Percentiles rank a stretch among this genome's conserved stretches.
These are phyloP conservation scores for Colletotrichum lupini DNA, from an alignment of 2,329 filamentous ascomycete genomes.

Conservation along the genomic window DNA sequence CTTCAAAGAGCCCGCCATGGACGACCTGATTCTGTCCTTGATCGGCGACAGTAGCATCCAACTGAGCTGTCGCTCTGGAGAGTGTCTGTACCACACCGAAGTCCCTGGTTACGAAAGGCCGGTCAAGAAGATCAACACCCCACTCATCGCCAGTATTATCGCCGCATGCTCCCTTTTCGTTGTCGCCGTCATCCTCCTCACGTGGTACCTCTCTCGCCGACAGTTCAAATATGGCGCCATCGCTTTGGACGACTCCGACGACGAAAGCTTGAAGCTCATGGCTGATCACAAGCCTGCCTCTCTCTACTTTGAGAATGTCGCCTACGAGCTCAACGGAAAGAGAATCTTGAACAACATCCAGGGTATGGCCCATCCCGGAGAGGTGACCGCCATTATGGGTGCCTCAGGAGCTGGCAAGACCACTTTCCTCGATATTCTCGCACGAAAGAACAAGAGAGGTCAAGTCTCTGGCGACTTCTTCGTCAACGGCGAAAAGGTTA, in stretches of 20 bases:
- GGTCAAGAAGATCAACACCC: slow-evolving; percentile 95
- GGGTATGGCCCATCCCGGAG: slow-evolving; percentile 92
- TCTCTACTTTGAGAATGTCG: slow-evolving; percentile 87
- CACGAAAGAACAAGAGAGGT: slow-evolving; percentile 96
- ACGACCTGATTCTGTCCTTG: slow-evolving; percentile 85
- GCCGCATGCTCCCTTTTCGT: slow-evolving; percentile 87
- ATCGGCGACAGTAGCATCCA: slow-evolving; percentile 94
- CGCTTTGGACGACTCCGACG: slow-evolving; percentile 87
- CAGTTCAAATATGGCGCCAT: slow-evolving; percentile 78
- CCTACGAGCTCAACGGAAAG: slow-evolving; percentile 88
- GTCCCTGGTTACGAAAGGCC: slow-evolving; percentile 91
- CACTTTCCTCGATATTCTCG: slow-evolving; percentile 94
- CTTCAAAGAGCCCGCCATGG: slow-evolving; percentile 93
- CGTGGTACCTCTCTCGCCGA: slow-evolving; percentile 90
- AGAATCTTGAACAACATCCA: slow-evolving; percentile 83
- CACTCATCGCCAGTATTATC: slow-evolving; percentile 93
- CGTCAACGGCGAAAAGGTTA: slow-evolving; percentile 92
- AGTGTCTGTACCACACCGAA: slow-evolving; percentile 93
- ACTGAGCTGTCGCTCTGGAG: slow-evolving; percentile 83
- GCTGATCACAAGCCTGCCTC: slow-evolving; percentile 91
- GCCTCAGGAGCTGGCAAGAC: slow-evolving; percentile 98
- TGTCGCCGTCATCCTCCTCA: slow-evolving; percentile 82
- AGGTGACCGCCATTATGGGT: slow-evolving; percentile 97
- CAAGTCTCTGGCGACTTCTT: slow-evolving; percentile 82
- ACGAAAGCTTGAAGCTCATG: slow-evolving; percentile 86